Evolutionary conservation across 768 basidiomycete species (phyloP).

Genomic region (Hydnomerulius pinastri): DNA sequence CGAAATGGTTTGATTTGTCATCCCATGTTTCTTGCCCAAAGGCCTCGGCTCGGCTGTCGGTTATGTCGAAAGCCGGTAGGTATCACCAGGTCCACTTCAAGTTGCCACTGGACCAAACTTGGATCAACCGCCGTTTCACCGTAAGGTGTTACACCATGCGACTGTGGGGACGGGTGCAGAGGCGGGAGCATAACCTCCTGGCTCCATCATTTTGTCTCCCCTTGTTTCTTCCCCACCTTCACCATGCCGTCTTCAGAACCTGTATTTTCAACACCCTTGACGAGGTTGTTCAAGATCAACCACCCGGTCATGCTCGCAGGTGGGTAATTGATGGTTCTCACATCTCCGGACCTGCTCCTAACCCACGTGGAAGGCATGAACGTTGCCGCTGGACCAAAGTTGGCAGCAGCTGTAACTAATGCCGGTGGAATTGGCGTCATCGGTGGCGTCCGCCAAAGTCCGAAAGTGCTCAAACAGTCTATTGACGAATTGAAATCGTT

Average conservation of each 20-base stretch:
- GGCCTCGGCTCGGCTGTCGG: neutral
- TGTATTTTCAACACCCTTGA: conserved; percentile 73
- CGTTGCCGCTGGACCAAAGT: conserved; percentile 79
- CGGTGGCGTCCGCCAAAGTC: conserved; percentile 76
- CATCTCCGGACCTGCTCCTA: neutral
- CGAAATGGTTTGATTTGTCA: too few relatives aligned
- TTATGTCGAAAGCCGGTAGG: too few relatives aligned
- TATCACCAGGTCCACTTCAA: too few relatives aligned
- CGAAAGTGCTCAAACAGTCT: conserved; percentile 63
- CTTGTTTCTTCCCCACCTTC: conserved; percentile 2
- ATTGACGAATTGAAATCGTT: conserved; percentile 75
- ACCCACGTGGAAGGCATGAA: conserved; percentile 55
- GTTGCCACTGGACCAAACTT: too few relatives aligned
- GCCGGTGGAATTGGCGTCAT: conserved; percentile 89
- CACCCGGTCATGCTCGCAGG: conserved; percentile 88
- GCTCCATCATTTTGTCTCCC: neutral
- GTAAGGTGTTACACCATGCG: too few relatives aligned
- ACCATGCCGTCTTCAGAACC: conserved; percentile 67
- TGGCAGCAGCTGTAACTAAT: conserved; percentile 92
- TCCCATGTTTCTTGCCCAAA: neutral
- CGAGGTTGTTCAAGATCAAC: conserved; percentile 72
- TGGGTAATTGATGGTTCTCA: conserved; percentile 12
- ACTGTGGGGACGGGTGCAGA: neutral
- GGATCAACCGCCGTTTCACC: too few relatives aligned
- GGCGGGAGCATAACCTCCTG: too few relatives aligned